Evolutionary conservation across 805 yeast genomes (phyloP).

Genomic region (Sporopachydermia lactativora): DNA sequence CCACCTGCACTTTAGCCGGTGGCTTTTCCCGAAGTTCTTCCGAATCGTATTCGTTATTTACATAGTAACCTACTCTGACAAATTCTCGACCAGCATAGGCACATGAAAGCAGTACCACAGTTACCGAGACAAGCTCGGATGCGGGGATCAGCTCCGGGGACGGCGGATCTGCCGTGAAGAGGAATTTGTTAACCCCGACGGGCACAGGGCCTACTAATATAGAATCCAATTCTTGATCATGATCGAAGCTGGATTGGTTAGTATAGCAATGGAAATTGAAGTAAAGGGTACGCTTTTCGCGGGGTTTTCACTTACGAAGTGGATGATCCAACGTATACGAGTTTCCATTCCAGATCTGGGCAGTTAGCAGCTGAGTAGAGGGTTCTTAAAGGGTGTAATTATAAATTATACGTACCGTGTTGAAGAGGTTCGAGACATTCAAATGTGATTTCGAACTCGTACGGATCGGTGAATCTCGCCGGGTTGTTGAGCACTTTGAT

Average conservation of each 20-base stretch:
- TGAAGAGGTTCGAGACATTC: constrained; percentile 89
- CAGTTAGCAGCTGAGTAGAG: neutral
- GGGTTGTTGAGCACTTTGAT: constrained; percentile 91
- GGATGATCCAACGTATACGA: constrained; percentile 94
- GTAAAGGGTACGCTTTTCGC: neutral
- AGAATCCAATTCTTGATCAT: constrained; percentile 94
- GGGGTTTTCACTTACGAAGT: constrained; percentile 33
- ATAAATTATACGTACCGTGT: constrained; percentile 26
- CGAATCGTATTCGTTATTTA: constrained; percentile 88
- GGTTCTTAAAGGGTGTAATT: neutral
- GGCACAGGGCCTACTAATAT: constrained; percentile 98
- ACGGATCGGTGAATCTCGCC: constrained; percentile 84
- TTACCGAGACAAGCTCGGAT: constrained; percentile 85
- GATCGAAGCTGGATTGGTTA: constrained; percentile 41
- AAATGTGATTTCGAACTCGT: constrained; percentile 93
- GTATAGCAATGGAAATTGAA: neutral
- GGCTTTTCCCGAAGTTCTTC: constrained; percentile 92
- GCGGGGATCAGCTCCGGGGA: constrained; percentile 94
- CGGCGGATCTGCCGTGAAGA: constrained; percentile 93
- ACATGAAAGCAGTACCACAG: constrained; percentile 86
- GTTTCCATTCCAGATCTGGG: constrained; percentile 85
- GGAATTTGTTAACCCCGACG: constrained; percentile 87
- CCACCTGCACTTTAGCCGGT: constrained; percentile 86
- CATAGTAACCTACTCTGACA: constrained; percentile 95
- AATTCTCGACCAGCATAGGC: constrained; percentile 89